phyloP scores from a whole-genome alignment of 2,329 filamentous ascomycete genomes.

The Trichothecium sympodiale region DNA sequence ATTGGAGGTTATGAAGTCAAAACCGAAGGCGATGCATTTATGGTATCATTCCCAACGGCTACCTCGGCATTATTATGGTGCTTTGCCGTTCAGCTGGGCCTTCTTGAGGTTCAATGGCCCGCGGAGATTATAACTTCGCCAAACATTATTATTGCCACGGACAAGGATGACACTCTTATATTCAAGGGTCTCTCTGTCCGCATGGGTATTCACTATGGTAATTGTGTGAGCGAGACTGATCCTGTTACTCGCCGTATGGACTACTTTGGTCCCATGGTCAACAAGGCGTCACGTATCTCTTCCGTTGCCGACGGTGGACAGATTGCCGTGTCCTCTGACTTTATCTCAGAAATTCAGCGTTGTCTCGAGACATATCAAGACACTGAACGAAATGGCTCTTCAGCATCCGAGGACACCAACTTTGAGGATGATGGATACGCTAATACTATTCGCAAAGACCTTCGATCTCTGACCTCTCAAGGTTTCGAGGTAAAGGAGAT shows the following conservation, averaged over 20 bases:
- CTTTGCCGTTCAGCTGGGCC: slow-evolving; percentile 81
- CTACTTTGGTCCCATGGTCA: slow-evolving; percentile 99
- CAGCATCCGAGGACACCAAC: slow-evolving; percentile 49
- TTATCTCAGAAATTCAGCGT: slow-evolving; percentile 89
- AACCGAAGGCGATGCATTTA: slow-evolving; percentile 98
- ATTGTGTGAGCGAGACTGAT: slow-evolving; percentile 88
- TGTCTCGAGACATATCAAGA: slow-evolving; percentile 86
- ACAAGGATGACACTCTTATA: slow-evolving; percentile 78
- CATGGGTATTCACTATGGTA: slow-evolving; percentile 96
- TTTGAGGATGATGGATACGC: slow-evolving; percentile 65
- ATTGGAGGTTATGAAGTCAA: slow-evolving; percentile 98
- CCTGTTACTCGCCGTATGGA: slow-evolving; percentile 98
- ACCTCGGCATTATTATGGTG: slow-evolving; percentile 93
- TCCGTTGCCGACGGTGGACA: slow-evolving; percentile 92
- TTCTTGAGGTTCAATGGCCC: slow-evolving; percentile 87
- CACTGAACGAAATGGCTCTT: slow-evolving; percentile 58
- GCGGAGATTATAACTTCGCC: slow-evolving; percentile 81
- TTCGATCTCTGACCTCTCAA: slow-evolving; percentile 76
- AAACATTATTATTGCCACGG: slow-evolving; percentile 70
- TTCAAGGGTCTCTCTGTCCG: slow-evolving; percentile 90
- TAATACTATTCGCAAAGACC: slow-evolving; percentile 73
- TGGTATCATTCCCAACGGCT: slow-evolving; percentile 96
- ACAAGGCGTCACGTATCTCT: slow-evolving; percentile 88
- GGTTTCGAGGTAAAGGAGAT: slow-evolving; percentile 96
- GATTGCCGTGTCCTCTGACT: slow-evolving; percentile 93